phyloP scores from a whole-genome alignment of 1,139 yeast species.

The Taiozyma sp. region DNA sequence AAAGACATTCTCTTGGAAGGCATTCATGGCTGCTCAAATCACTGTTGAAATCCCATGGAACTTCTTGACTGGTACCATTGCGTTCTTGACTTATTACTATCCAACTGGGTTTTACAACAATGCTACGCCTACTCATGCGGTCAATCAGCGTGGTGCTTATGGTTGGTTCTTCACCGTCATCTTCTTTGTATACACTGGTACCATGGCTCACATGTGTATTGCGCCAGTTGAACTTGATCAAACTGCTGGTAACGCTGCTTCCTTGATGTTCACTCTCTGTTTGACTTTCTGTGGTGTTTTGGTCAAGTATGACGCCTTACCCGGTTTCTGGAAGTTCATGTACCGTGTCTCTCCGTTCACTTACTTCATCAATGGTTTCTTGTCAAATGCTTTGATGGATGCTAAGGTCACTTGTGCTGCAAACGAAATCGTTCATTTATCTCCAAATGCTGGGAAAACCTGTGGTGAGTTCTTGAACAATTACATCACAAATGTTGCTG shows the following conservation, averaged over 20 bases:
- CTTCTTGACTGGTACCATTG: constrained; percentile 52
- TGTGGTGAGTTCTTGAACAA: constrained; percentile 47
- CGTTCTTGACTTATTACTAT: constrained; percentile 73
- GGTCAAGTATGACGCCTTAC: constrained; percentile 44
- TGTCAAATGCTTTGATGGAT: constrained; percentile 49
- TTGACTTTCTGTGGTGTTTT: constrained; percentile 80
- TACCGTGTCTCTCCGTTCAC: constrained; percentile 46
- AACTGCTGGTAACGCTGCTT: constrained; percentile 66
- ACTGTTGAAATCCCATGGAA: constrained; percentile 72
- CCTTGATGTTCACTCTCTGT: constrained; percentile 58
- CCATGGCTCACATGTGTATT: constrained; percentile 59
- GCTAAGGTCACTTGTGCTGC: constrained; percentile 41
- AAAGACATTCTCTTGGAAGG: constrained; percentile 56
- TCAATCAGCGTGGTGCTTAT: constrained; percentile 59
- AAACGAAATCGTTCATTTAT: constrained; percentile 40
- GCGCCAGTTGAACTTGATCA: constrained; percentile 62
- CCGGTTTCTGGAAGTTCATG: constrained; percentile 56
- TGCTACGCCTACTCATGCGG: constrained; percentile 50
- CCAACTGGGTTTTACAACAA: constrained; percentile 66
- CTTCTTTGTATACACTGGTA: constrained; percentile 50
- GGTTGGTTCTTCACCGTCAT: constrained; percentile 53
- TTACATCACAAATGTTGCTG: constrained; percentile 36
- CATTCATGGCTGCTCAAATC: constrained; percentile 56
- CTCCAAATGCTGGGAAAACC: constrained; percentile 42
- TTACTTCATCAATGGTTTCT: constrained; percentile 35